Base-by-base conservation (phyloP, 352 stramenopile genomes). In the Phytophthora uliginosa region DNA sequence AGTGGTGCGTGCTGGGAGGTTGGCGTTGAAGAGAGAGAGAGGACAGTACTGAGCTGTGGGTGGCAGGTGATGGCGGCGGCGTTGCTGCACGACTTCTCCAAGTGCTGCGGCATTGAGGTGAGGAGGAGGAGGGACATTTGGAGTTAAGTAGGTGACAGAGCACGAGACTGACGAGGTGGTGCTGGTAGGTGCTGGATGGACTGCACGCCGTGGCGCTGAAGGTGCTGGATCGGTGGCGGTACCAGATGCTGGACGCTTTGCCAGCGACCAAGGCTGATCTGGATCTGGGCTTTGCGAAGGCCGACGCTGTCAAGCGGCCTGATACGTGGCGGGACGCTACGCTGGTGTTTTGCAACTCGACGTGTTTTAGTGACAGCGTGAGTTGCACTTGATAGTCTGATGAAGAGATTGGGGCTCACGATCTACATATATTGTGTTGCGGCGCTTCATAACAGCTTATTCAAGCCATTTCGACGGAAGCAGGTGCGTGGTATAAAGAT, bases 331-430 rank as follows among this genome's bases (percentile, higher is more conserved):
- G 59, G 4, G 84, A 92, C 60, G 84, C 81, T 24, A 87, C 84
- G 33, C 64, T 92, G 31, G 76, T 92, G 28, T 84, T 92, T 56
- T 92, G 84, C 70, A 92, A 92, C 61, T 79, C 83, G 59, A 92
- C 84, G 48, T 92, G 84, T 64, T 92, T 92, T 53, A 90, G 83
- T 48, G 84, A 90, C 75, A 89, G 81, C 31, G 84, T 89, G 63
- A 47, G 79, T 53, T 24, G 34, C n/a, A 20, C 20, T 10, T 22
- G 7, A 24, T 7, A 24, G 17, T 51, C 18, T 24, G 4, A 24
- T 51, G 20, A 20, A 12, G 18, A 17, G 7, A 13, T 51, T 24
- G 18, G n/a, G 9, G 8, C 18, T 51, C 42, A 51, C 20, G 42
- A 15, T 51, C 6, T n/a, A 47, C 38, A 7, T 47, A 42, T 42